These are phyloP conservation scores for Cyberlindnera xishuangbannaensis DNA, from an alignment of 805 yeast genomes.

Conservation along the genomic window DNA sequence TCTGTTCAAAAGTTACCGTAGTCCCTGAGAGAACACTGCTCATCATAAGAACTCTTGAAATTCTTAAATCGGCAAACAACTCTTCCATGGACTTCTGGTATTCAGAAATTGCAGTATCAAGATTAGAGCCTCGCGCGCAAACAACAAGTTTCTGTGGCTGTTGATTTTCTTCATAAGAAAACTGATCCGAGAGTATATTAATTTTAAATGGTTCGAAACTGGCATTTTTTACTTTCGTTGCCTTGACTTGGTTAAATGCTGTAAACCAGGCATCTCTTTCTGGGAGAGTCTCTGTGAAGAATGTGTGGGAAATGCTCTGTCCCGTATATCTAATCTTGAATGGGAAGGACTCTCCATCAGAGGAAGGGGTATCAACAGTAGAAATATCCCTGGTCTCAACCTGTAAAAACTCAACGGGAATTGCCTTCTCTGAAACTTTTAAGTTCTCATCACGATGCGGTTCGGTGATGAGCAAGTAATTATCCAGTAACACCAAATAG, in stretches of 20 bases:
- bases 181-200: conserved; percentile 49
- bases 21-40: conserved; percentile 39
- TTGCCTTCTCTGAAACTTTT: conserved; percentile 50
- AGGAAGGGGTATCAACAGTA: conserved; percentile 1
- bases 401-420: conserved; percentile 53
- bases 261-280: conserved; percentile 58
- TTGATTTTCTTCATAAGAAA: conserved; percentile 56
- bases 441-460: conserved; percentile 35
- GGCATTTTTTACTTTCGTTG: conserved; percentile 32
- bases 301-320: conserved; percentile 47
- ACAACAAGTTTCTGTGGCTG: conserved; percentile 47
- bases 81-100: conserved; percentile 26
- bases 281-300: conserved; percentile 38
- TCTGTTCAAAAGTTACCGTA: conserved; percentile 40
- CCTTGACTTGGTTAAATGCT: conserved; percentile 42
- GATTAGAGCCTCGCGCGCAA: conserved; percentile 46
- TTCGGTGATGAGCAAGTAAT: conserved; percentile 62
- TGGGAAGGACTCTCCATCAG: conserved; percentile 21
- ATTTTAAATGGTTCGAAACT: conserved; percentile 50
- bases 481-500: conserved; percentile 58
- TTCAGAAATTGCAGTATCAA: conserved; percentile 36
- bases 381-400: conserved; percentile 39
- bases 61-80: conserved; percentile 22
- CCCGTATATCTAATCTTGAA: conserved; percentile 58
- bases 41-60: conserved; percentile 27